phyloP scores from a whole-genome alignment of 2,329 filamentous ascomycete species.

The Herpotrichia juniperi region DNA sequence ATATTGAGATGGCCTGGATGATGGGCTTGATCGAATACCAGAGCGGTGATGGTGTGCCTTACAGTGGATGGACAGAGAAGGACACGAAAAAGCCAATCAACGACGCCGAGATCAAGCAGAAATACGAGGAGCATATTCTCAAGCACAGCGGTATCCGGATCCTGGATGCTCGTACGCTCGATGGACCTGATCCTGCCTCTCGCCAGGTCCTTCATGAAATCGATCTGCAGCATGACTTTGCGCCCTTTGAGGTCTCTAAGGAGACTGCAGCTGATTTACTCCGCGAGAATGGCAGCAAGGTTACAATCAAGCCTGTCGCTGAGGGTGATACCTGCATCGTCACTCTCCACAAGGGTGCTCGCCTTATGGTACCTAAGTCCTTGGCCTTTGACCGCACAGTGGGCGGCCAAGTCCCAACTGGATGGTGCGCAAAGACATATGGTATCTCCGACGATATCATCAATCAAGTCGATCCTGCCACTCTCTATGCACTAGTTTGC shows the following conservation, averaged over 20 bases:
- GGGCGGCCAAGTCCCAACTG: slow-evolving; percentile 43
- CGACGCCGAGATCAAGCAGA: slow-evolving; percentile 37
- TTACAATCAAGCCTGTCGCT: slow-evolving; percentile 17
- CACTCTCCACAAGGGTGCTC: slow-evolving; percentile 36
- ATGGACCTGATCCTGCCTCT: slow-evolving; percentile 26
- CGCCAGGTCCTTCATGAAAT: slow-evolving; percentile 44
- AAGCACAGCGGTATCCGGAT: slow-evolving; percentile 43
- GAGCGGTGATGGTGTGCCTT: slow-evolving; percentile 68
- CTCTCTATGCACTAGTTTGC: slow-evolving; percentile 40
- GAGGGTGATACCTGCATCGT: slow-evolving; percentile 15
- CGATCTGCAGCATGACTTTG: slow-evolving; percentile 39
- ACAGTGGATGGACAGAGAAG: slow-evolving; percentile 37
- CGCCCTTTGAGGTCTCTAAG: slow-evolving; percentile 39
- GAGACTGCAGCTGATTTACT: slow-evolving; percentile 39
- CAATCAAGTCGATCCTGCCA: slow-evolving; percentile 42
- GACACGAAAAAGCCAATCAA: slow-evolving; percentile 30
- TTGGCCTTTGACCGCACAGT: slow-evolving; percentile 32
- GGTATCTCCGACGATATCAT: slow-evolving; percentile 47
- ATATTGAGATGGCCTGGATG: slow-evolving; percentile 91
- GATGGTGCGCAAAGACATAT: slow-evolving; percentile 42
- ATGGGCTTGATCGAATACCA: slow-evolving; percentile 90
- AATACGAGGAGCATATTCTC: slow-evolving; percentile 39
- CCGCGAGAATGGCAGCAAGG: slow-evolving; percentile 40
- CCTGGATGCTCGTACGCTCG: slow-evolving; percentile 30
- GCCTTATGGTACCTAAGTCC: slow-evolving; percentile 40